These are phyloP conservation scores for Pythium volutum DNA, from an alignment of 352 stramenopile genomes.

Conservation along the genomic window DNA sequence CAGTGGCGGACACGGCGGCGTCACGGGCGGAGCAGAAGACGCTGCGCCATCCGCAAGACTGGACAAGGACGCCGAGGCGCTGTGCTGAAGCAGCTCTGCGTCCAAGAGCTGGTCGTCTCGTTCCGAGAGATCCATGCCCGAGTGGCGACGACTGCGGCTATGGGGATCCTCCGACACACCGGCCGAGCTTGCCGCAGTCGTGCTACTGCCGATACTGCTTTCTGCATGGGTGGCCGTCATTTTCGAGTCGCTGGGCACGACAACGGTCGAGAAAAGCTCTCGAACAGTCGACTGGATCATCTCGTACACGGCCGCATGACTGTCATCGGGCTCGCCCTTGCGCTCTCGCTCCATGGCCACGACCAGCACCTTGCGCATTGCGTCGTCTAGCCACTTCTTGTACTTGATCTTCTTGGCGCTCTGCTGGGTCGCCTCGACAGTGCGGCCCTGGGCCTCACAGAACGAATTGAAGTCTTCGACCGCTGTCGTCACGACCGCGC, in stretches of 20 bases:
- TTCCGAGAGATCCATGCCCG: constrained; percentile 16
- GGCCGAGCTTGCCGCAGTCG: constrained; percentile 10
- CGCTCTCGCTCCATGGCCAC: constrained; percentile 3
- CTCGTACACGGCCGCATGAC: not conserved
- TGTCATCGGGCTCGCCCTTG: not conserved
- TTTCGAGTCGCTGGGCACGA: not conserved
- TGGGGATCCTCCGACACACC: not conserved
- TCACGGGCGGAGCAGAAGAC: constrained; percentile 14
- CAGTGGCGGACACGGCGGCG: constrained; percentile 6
- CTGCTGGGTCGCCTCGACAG: constrained; percentile 31
- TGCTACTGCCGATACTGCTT: constrained; percentile 13
- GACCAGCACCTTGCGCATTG: constrained; percentile 33
- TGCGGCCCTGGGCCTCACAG: constrained; percentile 21
- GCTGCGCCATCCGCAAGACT: not conserved
- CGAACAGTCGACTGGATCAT: constrained; percentile 8
- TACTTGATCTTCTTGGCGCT: constrained; percentile 35
- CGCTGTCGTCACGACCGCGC: constrained; percentile 35
- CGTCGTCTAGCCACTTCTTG: constrained; percentile 59
- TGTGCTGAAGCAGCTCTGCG: constrained; percentile 9
- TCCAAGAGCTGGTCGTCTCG: constrained; percentile 14
- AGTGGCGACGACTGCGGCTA: not conserved
- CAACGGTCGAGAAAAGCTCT: constrained; percentile 11
- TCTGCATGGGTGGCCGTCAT: not conserved
- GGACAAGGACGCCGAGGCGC: constrained; percentile 3
- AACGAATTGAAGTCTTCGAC: constrained; percentile 55